Evolutionary conservation across 208 protist species (phyloP).

Genomic region (Leishmania tropica): DNA sequence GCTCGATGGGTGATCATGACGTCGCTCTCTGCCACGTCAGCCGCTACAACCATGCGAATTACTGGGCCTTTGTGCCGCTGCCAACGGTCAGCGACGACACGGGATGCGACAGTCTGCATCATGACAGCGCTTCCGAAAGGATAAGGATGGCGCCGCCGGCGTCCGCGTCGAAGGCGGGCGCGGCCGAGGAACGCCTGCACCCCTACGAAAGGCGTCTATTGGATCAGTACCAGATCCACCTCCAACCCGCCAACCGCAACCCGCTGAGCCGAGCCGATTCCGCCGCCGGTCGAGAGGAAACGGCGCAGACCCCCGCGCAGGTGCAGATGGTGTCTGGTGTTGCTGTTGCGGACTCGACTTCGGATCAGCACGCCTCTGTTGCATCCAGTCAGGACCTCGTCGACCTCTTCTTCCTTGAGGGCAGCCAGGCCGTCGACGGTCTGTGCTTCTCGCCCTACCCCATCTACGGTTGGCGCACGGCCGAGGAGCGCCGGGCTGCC

Average conservation of each 20-base stretch:
- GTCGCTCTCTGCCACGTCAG: slow-evolving; percentile 41
- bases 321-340: not conserved
- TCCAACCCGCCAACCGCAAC: slow-evolving; percentile 9
- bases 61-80: slow-evolving; percentile 16
- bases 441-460: slow-evolving; percentile 43
- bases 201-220: slow-evolving; percentile 18
- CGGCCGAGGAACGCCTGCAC: slow-evolving; percentile 13
- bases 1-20: slow-evolving; percentile 40
- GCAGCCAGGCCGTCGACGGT: slow-evolving; percentile 44
- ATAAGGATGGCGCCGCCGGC: slow-evolving; percentile 7
- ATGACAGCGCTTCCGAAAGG: slow-evolving; percentile 8
- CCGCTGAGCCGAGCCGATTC: not conserved
- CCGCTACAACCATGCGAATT: slow-evolving; percentile 38
- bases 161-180: not conserved
- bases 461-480: slow-evolving; percentile 40
- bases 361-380: not conserved
- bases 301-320: slow-evolving; percentile 6
- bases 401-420: slow-evolving; percentile 51
- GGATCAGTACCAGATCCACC: slow-evolving; percentile 26
- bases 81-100: slow-evolving; percentile 17
- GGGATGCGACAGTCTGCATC: not conserved
- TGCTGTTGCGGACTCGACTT: not conserved
- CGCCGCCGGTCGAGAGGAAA: not conserved
- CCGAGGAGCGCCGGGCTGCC: slow-evolving; percentile 38
- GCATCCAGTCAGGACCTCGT: slow-evolving; percentile 45